Base-by-base conservation (phyloP, 1,139 yeast species). In the Yamadazyma mexicana region DNA sequence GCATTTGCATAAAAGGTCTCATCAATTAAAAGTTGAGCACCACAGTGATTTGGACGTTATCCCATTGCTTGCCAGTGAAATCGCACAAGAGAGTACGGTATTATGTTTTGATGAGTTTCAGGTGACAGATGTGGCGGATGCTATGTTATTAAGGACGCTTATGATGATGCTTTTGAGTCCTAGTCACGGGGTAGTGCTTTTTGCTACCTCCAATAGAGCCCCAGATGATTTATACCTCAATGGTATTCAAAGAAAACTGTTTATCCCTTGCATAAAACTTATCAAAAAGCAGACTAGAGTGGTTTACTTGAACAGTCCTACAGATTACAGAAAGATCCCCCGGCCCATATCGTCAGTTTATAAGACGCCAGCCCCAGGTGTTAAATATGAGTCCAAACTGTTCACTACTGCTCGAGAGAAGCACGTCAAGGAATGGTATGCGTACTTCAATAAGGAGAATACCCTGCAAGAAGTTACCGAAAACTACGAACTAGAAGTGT, bases 71-170 rank as follows among this genome's bases (percentile, higher is more conserved):
- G 97, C 98, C 0, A 79, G 83, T 43, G 95, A 87, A 53, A 80
- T 92, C 45, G 87, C 97, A 2, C 75, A 75, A 45, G 71, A 75
- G 37, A 77, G 94, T 2, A 83, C 94, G 1, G 81, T 92, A 1
- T 64, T 92, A 42, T 92, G 98, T 61, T 88, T 92, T 60, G 98
- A 92, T 63, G 98, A 92, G 64, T 89, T 91, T 56, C 95, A 87
- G 61, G 98, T 92, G 33, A 87, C 96, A 1, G 98, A 92, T 60
- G 97, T 92, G 26, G 98, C 98, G 1, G 98, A 92, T 62, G 98
- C 98, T 2, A 92, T 92, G 98, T 73, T 92, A 31, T 69, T 92
- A 35, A 76, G 98, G 46, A 72, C 96, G 39, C 65, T 91, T 31
- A 58, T 89, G 37, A 76, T 81, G 57, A 67, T 81, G 34, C 61